Base-by-base conservation (phyloP, 2,329 filamentous ascomycete genomes). In the Pleomassaria siparia region DNA sequence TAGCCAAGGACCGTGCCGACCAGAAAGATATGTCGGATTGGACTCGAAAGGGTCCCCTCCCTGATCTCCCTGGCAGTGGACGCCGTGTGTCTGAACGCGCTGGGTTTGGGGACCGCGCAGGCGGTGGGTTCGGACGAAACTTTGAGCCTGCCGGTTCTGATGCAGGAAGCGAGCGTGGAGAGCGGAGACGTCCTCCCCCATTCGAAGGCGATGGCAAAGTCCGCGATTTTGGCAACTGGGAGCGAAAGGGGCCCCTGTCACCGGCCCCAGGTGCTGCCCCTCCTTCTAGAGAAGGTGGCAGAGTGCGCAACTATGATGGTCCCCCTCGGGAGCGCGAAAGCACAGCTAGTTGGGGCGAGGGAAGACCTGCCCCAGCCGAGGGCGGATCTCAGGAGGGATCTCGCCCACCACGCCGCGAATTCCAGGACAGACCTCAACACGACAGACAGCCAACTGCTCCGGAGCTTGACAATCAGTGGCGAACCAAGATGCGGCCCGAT, bases 381-480 rank as follows among this genome's bases (percentile, higher is more conserved):
- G 81, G 80, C 43, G 76, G 72, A 50, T 84, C 83, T 29, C 84
- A 88, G 65, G 88, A 91, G 53, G 88, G 87, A 24, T 90, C 89
- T 20, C 83, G 89, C 53, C 88, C 89, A 52, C 89, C 90, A 32
- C 83, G 88, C 64, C 83, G 88, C 64, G 84, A 87, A 63, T 89
- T 88, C 68, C 79, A 81, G 51, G 86, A 89, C 53, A 83, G 85
- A 52, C 82, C 85, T 11, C 73, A 75, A 46, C 70, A 77, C 13
- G 87, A 89, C 67, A 83, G 89, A 59, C 80, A 80, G 42, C 88
- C 88, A 18, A 97, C 89, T 47, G 94, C 94, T 32, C 88, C 94
- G 41, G 94, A 99, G 51, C 83, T 89, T 66, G 94, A 97, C 70
- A 95, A 85, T 74, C 86, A 95, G 74, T 99, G 94, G 94, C 87